A percentile compares a stretch with the other conserved stretches of the same genome.
Conservation (phyloP, 23 red algal species). For the Chondrus crispus region DNA sequence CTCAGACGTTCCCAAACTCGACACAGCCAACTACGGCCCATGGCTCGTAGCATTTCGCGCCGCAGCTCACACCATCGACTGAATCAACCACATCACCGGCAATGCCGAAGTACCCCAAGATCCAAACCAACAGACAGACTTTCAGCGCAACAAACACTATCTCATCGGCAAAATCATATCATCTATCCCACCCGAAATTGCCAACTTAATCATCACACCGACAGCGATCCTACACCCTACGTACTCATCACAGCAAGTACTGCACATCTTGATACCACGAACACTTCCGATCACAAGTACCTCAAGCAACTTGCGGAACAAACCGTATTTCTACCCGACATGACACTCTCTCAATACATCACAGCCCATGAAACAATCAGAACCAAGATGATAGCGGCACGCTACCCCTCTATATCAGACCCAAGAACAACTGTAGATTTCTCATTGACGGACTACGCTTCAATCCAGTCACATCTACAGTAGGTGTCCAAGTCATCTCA, state of each 20-base stretch:
- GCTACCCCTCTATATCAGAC: background rate
- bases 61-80: too few relatives aligned
- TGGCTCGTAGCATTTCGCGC: too few relatives aligned
- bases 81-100: too few relatives aligned
- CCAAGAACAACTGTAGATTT: background rate
- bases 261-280: background rate
- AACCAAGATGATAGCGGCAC: background rate
- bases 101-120: too few relatives aligned
- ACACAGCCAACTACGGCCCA: too few relatives aligned
- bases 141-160: too few relatives aligned
- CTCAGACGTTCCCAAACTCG: too few relatives aligned
- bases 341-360: conserved; percentile 5
- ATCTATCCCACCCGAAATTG: background rate
- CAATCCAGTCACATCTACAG: background rate
- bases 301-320: background rate
- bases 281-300: background rate
- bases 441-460: background rate
- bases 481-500: too few relatives aligned
- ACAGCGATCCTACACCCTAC: background rate
- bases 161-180: background rate
- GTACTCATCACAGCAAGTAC: background rate
- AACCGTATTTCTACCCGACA: background rate
- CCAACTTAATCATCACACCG: background rate
- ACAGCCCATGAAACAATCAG: background rate
- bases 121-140: too few relatives aligned